Conservation (phyloP, 2,329 filamentous ascomycete genomes). For the Chrysoporthe deuterocubensis region DNA sequence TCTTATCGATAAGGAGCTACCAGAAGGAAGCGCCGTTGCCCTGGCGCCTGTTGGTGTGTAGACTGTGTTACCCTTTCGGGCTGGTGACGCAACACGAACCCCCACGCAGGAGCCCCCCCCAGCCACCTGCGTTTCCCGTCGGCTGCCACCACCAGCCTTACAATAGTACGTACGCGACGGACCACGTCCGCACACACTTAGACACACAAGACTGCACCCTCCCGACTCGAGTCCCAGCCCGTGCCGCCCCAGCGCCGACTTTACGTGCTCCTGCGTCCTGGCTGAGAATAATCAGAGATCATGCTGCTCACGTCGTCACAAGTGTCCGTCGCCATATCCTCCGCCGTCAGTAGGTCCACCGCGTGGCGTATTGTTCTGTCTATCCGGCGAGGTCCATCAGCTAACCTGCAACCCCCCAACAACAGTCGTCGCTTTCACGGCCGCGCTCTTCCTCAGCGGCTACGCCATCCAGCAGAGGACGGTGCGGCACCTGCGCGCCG, state of each 20-base stretch:
- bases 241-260: no score
- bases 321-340: constrained; percentile 70
- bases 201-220: background rate
- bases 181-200: background rate
- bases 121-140: constrained; percentile 14
- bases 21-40: constrained; percentile 14
- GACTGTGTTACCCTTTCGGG: constrained; percentile 1
- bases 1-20: constrained; percentile 6
- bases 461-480: constrained; percentile 89
- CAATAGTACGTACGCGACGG: background rate
- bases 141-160: constrained; percentile 4
- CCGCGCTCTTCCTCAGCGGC: constrained; percentile 83
- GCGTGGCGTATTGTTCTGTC: background rate
- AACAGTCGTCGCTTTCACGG: constrained; percentile 75
- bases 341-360: constrained; percentile 59
- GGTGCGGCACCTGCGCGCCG: constrained; percentile 74
- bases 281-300: background rate
- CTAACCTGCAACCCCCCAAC: constrained; percentile 19
- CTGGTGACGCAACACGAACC: constrained; percentile 21
- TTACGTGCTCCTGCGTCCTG: no score
- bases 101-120: constrained; percentile 1
- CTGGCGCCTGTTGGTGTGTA: constrained; percentile 20
- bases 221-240: constrained; percentile 8
- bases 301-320: constrained; percentile 69
- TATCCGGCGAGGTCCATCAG: background rate